A percentile compares a stretch with the other conserved stretches of the same genome.
Evolutionary conservation across 2,329 filamentous ascomycete genomes (phyloP).

Genomic region (Lasiodiplodia sp.): DNA sequence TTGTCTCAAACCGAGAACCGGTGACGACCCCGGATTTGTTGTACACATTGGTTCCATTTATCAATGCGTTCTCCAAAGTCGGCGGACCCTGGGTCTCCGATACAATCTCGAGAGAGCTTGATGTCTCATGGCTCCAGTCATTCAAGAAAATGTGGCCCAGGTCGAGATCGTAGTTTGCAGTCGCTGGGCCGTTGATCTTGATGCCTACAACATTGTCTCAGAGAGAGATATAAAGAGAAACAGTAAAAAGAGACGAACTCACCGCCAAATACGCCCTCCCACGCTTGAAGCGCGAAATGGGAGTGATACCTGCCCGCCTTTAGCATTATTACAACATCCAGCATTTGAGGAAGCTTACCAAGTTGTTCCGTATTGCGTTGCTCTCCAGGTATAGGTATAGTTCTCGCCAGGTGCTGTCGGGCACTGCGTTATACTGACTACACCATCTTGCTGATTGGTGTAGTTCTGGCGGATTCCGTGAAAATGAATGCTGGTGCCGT

Average conservation of each 20-base stretch:
- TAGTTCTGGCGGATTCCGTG: slow-evolving; percentile 66
- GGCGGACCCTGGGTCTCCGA: slow-evolving; percentile 31
- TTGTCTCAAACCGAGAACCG: slow-evolving; percentile 40
- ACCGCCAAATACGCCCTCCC: slow-evolving; percentile 44
- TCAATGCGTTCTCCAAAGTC: slow-evolving; percentile 54
- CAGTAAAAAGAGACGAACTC: background rate
- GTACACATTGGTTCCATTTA: slow-evolving; percentile 54
- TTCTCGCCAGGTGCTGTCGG: slow-evolving; percentile 36
- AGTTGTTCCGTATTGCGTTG: slow-evolving; percentile 49
- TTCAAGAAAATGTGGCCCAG: slow-evolving; percentile 49
- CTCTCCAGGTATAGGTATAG: slow-evolving; percentile 62
- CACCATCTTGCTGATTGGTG: slow-evolving; percentile 65
- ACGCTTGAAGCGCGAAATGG: slow-evolving; percentile 41
- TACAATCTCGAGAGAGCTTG: slow-evolving; percentile 3
- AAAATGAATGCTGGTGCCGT: slow-evolving; percentile 69
- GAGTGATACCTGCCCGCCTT: slow-evolving; percentile 37
- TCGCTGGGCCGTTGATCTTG: slow-evolving; percentile 50
- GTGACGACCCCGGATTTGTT: slow-evolving; percentile 27
- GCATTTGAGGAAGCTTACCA: slow-evolving; percentile 6
- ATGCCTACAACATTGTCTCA: slow-evolving; percentile 35
- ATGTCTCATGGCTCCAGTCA: slow-evolving; percentile 44
- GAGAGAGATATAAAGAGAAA: background rate
- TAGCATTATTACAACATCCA: slow-evolving; percentile 2
- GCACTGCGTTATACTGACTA: slow-evolving; percentile 55
- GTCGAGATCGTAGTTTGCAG: slow-evolving; percentile 48